Conservation (phyloP, 306 rosid species). For the Myrica gale region DNA sequence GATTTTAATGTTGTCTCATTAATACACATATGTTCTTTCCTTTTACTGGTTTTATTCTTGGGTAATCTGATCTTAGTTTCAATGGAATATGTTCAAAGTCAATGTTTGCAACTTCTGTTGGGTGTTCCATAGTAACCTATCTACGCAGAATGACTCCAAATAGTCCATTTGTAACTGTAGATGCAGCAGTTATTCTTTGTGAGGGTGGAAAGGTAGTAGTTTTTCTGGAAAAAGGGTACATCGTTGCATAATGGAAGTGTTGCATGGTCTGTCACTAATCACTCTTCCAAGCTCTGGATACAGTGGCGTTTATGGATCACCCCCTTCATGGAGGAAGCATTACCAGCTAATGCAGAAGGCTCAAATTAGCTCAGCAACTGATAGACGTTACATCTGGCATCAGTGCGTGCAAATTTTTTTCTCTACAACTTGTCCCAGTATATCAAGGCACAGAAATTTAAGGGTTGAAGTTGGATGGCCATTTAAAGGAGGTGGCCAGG, state of each 20-base stretch:
- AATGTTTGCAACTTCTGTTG: background rate
- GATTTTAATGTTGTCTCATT: background rate
- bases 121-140: constrained; percentile 1
- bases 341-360: constrained; percentile 44
- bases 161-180: constrained; percentile 14
- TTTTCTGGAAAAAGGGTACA: constrained; percentile 14
- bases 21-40: background rate
- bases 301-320: constrained; percentile 42
- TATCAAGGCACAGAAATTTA: constrained; percentile 37
- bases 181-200: background rate
- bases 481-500: constrained; percentile 68
- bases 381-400: constrained; percentile 42
- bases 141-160: constrained; percentile 13
- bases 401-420: constrained; percentile 33
- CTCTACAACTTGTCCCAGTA: constrained; percentile 37
- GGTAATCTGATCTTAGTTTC: background rate
- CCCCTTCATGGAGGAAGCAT: constrained; percentile 46
- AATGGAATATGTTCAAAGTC: background rate
- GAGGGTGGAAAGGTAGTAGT: constrained; percentile 16
- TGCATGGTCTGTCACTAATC: constrained; percentile 57
- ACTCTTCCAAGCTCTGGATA: constrained; percentile 54
- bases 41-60: background rate
- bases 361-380: constrained; percentile 29
- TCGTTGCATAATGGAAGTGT: constrained; percentile 41
- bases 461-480: constrained; percentile 77